Conservation (phyloP, 805 yeast genomes). For the Priceomyces castillae region DNA sequence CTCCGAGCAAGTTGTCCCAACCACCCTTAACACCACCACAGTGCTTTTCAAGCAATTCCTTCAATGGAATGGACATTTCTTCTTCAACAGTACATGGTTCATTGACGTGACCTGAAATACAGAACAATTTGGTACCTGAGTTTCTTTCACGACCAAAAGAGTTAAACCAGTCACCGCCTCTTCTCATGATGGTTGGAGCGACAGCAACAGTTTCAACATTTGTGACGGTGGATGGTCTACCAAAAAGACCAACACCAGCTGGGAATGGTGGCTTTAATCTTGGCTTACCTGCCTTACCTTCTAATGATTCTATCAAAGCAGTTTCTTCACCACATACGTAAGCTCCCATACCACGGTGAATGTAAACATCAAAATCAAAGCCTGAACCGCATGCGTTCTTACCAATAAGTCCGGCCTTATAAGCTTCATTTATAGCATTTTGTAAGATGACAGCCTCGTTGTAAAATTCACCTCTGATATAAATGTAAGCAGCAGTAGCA, state of each 20-base stretch:
- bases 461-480: constrained; percentile 88
- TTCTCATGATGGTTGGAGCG: constrained; percentile 83
- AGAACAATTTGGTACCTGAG: constrained; percentile 77
- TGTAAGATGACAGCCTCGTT: constrained; percentile 75
- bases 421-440: constrained; percentile 83
- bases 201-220: constrained; percentile 91
- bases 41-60: constrained; percentile 79
- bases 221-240: constrained; percentile 88
- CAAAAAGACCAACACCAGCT: constrained; percentile 88
- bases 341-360: constrained; percentile 94
- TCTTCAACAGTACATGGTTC: constrained; percentile 93
- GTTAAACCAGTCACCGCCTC: constrained; percentile 88
- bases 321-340: constrained; percentile 93
- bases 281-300: constrained; percentile 93
- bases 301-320: constrained; percentile 81
- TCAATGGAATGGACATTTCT: constrained; percentile 87
- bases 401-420: constrained; percentile 75
- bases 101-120: constrained; percentile 88
- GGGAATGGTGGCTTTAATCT: constrained; percentile 94
- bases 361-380: constrained; percentile 74
- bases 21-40: constrained; percentile 92
- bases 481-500: constrained; percentile 89
- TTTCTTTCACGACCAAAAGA: constrained; percentile 83
- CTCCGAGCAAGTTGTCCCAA: constrained; percentile 86
- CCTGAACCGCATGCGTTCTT: constrained; percentile 87